Percentiles rank a stretch among this genome's conserved stretches.
These are phyloP conservation scores for Atractiella rhizophila DNA, from an alignment of 768 basidiomycete species.

Conservation along the genomic window DNA sequence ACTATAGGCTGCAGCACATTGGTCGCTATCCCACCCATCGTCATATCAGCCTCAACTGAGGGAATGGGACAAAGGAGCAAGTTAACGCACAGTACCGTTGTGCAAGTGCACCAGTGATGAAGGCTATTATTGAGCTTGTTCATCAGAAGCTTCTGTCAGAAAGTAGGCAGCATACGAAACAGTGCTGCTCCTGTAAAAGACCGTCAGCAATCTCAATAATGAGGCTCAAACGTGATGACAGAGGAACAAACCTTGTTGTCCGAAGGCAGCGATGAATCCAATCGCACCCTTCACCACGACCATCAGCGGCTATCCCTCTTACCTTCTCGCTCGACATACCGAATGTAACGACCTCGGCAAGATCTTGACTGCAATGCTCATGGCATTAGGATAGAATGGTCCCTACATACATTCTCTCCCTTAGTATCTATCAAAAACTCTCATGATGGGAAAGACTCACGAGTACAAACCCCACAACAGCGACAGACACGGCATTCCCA, in stretches of 20 bases:
- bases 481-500: slow-evolving; percentile 37
- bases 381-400: slow-evolving; percentile 2
- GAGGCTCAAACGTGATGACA: no score
- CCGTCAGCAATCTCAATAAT: no score
- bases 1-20: slow-evolving; percentile 5
- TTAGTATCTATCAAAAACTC: background rate
- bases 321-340: background rate
- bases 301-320: no score
- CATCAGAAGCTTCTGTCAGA: no score
- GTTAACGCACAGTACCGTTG: background rate
- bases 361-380: background rate
- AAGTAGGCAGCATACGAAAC: no score
- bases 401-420: background rate
- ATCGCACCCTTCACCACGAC: no score
- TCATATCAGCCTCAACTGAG: background rate
- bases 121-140: no score
- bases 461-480: slow-evolving; percentile 43
- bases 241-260: no score
- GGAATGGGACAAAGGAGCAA: background rate
- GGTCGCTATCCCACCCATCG: background rate
- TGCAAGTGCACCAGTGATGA: background rate
- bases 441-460: slow-evolving; percentile 50
- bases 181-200: no score
- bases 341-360: slow-evolving; percentile 1
- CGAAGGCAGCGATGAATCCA: no score